Evolutionary conservation across 164 flowering plant genomes (phyloP).

Genomic region (Protea cynaroides): DNA sequence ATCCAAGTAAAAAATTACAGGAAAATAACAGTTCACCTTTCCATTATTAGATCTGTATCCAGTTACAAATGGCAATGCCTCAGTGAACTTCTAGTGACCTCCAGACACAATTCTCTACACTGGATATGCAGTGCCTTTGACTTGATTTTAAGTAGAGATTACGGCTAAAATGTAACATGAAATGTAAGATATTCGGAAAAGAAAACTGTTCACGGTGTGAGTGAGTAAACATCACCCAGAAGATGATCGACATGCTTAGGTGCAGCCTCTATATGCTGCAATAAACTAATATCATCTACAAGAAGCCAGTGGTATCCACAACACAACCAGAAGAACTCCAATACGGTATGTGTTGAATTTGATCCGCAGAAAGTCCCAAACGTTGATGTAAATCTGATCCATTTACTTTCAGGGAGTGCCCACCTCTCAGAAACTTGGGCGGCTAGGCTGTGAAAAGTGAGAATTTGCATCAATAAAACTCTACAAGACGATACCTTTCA

Average conservation of each 20-base stretch:
- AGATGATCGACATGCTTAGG: constrained; percentile 52
- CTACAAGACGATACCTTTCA: background rate
- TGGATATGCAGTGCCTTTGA: constrained; percentile 35
- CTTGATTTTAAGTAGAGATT: constrained; percentile 29
- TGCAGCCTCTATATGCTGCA: constrained; percentile 65
- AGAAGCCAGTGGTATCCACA: constrained; percentile 17
- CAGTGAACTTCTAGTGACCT: constrained; percentile 43
- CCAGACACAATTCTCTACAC: constrained; percentile 37
- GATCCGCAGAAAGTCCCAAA: constrained; percentile 12
- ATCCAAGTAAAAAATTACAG: background rate
- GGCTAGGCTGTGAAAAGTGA: constrained; percentile 14
- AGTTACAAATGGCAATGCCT: constrained; percentile 17
- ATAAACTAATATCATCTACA: constrained; percentile 40
- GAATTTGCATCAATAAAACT: background rate
- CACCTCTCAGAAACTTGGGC: constrained; percentile 18
- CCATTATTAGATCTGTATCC: constrained; percentile 43
- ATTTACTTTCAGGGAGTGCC: constrained; percentile 13
- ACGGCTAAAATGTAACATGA: constrained; percentile 29
- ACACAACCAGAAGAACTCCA: constrained; percentile 17
- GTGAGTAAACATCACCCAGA: constrained; percentile 36
- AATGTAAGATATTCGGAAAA: constrained; percentile 25
- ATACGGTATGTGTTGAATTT: constrained; percentile 8
- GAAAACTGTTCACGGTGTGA: constrained; percentile 43
- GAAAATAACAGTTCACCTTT: constrained; percentile 37
- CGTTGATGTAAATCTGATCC: constrained; percentile 12